Conservation (phyloP, 2,329 filamentous ascomycete genomes). For the Trichoderma sp. region DNA sequence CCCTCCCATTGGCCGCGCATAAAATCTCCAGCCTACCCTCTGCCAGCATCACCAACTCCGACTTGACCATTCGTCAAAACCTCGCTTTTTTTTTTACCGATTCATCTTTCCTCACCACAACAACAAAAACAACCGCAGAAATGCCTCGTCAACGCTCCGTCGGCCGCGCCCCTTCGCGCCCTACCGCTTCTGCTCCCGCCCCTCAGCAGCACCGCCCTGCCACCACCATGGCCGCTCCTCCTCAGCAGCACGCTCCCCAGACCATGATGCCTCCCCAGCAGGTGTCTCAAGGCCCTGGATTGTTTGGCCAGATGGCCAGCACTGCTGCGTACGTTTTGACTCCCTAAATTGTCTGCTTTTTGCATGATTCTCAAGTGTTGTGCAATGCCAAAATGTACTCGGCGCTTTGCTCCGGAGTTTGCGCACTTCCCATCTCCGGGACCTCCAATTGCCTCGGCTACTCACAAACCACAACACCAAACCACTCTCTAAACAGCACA, state of each 20-base stretch:
- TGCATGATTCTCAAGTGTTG: not conserved
- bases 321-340: conserved; percentile 83
- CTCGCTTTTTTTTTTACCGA: conserved; percentile 27
- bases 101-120: conserved; percentile 15
- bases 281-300: conserved; percentile 68
- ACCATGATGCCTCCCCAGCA: conserved; percentile 46
- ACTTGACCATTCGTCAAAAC: conserved; percentile 25
- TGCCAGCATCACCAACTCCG: not conserved
- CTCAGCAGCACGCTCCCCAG: conserved; percentile 48
- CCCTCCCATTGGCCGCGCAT: conserved; percentile 18
- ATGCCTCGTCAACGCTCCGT: conserved; percentile 80
- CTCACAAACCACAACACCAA: not conserved
- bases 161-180: conserved; percentile 63
- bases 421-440: not conserved
- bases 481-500: not conserved
- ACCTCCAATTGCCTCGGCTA: not conserved
- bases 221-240: conserved; percentile 62
- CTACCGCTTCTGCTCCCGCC: conserved; percentile 58
- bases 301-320: conserved; percentile 95
- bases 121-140: conserved; percentile 31
- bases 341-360: not conserved
- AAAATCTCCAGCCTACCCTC: not conserved
- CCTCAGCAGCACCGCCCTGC: conserved; percentile 67
- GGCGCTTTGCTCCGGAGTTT: not conserved
- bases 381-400: not conserved